Base-by-base conservation (phyloP, 148 eudicot genomes). In the Polygonum aviculare region DNA sequence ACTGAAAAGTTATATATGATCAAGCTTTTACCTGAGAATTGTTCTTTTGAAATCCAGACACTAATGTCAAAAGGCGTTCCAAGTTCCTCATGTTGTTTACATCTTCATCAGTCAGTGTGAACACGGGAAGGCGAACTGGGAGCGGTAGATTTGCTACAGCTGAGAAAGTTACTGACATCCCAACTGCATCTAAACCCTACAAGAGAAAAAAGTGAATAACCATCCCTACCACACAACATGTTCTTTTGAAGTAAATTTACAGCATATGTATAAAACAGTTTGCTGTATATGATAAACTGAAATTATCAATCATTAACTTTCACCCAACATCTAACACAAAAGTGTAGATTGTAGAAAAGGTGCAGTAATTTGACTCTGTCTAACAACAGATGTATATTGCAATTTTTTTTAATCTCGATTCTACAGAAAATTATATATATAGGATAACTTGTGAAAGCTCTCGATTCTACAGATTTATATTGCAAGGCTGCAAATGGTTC, bases 131-230 rank as follows among this genome's bases (percentile, higher is more conserved):
- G 35, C 88, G 80, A 76, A 81, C 52, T 49, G 84, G 80, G 77
- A 93, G 82, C 41, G 91, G 93, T 79, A 92, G 59, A 60, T 70
- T 82, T 77, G 87, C 79, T 69, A 86, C 69, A 71, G 86, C 79
- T 52, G 87, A 87, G 78, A 90, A 90, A 82, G 88, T 10, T 55
- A 92, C 87, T 63, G 98, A 91, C 41, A 91, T 44, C 52, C 91
- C 94, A 81, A 91, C 85, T 15, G 98, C 98, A 87, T 91, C 97
- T 81, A 94, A 84, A 78, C 98, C 98, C 98, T 94, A 41, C n/a
- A 74, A 36, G 40, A 38, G 40, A 36, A 67, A 36, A 63, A 8
- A 63, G 73, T 72, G 45, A 72, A 57, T 12, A 71, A 63, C 60
- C 74, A 63, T 63, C 40, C 69, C 36, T 47, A 5, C 50, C 50